A percentile compares a stretch with the other conserved stretches of the same genome.
Conservation (phyloP, 805 yeast species). For the Schizosaccharomyces octosporus region DNA sequence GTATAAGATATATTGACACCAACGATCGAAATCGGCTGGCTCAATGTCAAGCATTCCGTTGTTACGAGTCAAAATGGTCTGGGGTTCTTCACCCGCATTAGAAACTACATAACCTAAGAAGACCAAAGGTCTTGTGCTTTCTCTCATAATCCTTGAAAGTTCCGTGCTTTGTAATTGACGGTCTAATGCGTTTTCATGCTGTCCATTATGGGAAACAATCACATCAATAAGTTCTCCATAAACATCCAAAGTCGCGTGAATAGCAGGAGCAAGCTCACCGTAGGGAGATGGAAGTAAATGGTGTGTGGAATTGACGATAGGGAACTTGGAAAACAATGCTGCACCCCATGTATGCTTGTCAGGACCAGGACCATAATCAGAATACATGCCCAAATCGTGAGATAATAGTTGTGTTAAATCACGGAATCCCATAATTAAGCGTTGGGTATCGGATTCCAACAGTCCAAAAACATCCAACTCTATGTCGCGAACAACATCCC, state of each 20-base stretch:
- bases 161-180: conserved; percentile 64
- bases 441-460: conserved; percentile 78
- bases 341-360: conserved; percentile 97
- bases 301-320: conserved; percentile 72
- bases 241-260: conserved; percentile 80
- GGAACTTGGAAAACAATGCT: conserved; percentile 76
- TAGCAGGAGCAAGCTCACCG: conserved; percentile 95
- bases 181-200: conserved; percentile 91
- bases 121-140: conserved; percentile 55
- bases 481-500: conserved; percentile 55
- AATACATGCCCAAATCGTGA: conserved; percentile 81
- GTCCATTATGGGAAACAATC: conserved; percentile 93
- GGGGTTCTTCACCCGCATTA: conserved; percentile 25
- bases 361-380: conserved; percentile 94
- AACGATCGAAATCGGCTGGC: conserved; percentile 80
- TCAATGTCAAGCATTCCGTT: conserved; percentile 88
- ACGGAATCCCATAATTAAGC: conserved; percentile 83
- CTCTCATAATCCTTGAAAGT: conserved; percentile 44
- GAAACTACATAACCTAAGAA: conserved; percentile 79
- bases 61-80: conserved; percentile 61
- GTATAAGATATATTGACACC: conserved; percentile 93
- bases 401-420: conserved; percentile 80
- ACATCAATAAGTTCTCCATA: conserved; percentile 74
- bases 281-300: conserved; percentile 88
- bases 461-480: conserved; percentile 71